These are phyloP conservation scores for Malus hybrid DNA, from an alignment of 331 rosid species.

Conservation along the genomic window DNA sequence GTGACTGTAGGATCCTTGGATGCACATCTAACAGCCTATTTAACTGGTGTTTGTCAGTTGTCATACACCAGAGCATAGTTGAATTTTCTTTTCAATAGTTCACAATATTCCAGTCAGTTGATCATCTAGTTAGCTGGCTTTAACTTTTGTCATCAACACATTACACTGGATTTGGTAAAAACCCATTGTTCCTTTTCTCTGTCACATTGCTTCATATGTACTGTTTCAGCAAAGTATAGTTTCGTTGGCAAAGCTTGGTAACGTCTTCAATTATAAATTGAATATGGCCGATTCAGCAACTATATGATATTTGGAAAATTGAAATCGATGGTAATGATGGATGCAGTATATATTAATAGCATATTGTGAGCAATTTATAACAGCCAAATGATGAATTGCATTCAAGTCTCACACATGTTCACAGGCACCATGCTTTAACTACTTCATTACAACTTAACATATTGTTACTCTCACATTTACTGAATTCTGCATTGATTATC, in stretches of 20 bases:
- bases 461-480: neutral
- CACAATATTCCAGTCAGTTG: neutral
- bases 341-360: neutral
- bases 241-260: neutral
- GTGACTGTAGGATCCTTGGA: no score
- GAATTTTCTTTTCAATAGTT: no score
- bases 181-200: no score
- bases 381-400: constrained; percentile 1
- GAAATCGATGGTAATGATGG: constrained; percentile 5
- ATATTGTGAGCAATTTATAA: constrained; percentile 1
- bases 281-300: constrained; percentile 8
- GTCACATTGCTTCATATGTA: no score
- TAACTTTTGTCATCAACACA: neutral
- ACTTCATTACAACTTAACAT: neutral
- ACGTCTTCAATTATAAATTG: neutral
- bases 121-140: neutral
- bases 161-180: neutral
- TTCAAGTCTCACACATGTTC: neutral
- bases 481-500: no score
- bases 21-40: no score
- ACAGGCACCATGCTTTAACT: neutral
- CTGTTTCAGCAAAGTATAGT: no score
- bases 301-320: constrained; percentile 10
- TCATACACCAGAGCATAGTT: no score
- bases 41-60: no score